phyloP scores from a whole-genome alignment of 2,329 filamentous ascomycete species.

The Laburnicola sp. region DNA sequence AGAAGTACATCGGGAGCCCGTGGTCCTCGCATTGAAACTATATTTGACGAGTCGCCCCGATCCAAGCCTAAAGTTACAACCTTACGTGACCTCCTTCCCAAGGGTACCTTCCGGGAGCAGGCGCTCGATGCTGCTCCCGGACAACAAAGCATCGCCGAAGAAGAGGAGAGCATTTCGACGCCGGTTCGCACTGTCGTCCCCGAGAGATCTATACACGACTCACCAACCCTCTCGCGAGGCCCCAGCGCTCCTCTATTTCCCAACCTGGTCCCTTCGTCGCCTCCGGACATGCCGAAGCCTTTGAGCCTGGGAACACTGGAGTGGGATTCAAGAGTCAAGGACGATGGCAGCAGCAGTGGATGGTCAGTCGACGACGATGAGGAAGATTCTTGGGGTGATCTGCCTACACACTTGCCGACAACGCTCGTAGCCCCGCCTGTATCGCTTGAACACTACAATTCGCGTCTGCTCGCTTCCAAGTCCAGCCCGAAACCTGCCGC shows the following conservation, averaged over 20 bases:
- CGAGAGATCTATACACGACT: conserved; percentile 41
- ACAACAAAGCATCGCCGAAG: conserved; percentile 53
- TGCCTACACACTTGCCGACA: conserved; percentile 37
- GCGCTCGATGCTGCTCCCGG: conserved; percentile 36
- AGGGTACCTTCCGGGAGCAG: conserved; percentile 49
- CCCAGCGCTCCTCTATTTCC: conserved; percentile 44
- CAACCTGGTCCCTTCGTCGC: conserved; percentile 49
- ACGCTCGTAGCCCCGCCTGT: conserved; percentile 35
- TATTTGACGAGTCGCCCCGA: conserved; percentile 76
- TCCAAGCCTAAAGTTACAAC: conserved; percentile 49
- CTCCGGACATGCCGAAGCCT: conserved; percentile 49
- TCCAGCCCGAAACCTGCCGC: conserved; percentile 45
- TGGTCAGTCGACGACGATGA: conserved; percentile 49
- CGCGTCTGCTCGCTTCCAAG: conserved; percentile 31
- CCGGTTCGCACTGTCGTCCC: conserved; percentile 50
- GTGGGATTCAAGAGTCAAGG: conserved; percentile 45
- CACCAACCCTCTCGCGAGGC: conserved; percentile 38
- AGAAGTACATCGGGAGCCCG: conserved; percentile 65
- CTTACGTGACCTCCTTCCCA: conserved; percentile 54
- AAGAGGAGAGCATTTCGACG: conserved; percentile 55
- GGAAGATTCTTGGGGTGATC: conserved; percentile 46
- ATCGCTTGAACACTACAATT: conserved; percentile 38
- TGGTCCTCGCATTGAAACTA: conserved; percentile 72
- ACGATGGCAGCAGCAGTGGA: conserved; percentile 45
- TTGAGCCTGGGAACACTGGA: conserved; percentile 47